Evolutionary conservation across 2,329 filamentous ascomycete genomes (phyloP).

Genomic region (Colletotrichum viniferum): DNA sequence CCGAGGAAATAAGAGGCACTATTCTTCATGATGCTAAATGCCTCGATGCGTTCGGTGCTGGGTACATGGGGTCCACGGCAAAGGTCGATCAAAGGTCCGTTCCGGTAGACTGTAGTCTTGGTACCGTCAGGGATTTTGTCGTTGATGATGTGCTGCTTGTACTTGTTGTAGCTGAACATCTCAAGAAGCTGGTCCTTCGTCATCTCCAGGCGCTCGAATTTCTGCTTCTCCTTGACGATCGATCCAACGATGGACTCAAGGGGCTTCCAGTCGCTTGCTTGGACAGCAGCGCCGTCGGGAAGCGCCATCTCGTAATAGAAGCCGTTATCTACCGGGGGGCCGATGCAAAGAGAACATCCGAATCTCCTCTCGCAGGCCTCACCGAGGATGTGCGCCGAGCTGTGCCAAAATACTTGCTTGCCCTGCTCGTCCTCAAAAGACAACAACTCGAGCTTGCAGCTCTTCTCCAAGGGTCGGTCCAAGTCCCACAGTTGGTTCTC

Average conservation of each 20-base stretch:
- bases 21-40: slow-evolving; percentile 78
- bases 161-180: slow-evolving; percentile 92
- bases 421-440: slow-evolving; percentile 79
- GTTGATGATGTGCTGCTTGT: slow-evolving; percentile 97
- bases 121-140: slow-evolving; percentile 89
- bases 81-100: slow-evolving; percentile 91
- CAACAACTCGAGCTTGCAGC: slow-evolving; percentile 83
- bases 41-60: slow-evolving; percentile 82
- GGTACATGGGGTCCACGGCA: slow-evolving; percentile 95
- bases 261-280: slow-evolving; percentile 80
- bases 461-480: slow-evolving; percentile 85
- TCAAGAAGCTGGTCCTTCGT: slow-evolving; percentile 91
- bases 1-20: slow-evolving; percentile 87
- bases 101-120: slow-evolving; percentile 91
- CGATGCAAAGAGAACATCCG: slow-evolving; percentile 91
- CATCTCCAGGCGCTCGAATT: slow-evolving; percentile 87
- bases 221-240: slow-evolving; percentile 96
- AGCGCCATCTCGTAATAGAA: slow-evolving; percentile 85
- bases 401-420: slow-evolving; percentile 98
- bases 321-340: slow-evolving; percentile 87
- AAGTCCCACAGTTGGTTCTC: slow-evolving; percentile 84
- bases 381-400: slow-evolving; percentile 88
- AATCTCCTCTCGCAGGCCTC: slow-evolving; percentile 91
- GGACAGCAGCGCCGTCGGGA: slow-evolving; percentile 72
- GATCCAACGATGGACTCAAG: slow-evolving; percentile 80